phyloP scores from a whole-genome alignment of 106 monocot genomes.

The Dioscorea zingiberensis region DNA sequence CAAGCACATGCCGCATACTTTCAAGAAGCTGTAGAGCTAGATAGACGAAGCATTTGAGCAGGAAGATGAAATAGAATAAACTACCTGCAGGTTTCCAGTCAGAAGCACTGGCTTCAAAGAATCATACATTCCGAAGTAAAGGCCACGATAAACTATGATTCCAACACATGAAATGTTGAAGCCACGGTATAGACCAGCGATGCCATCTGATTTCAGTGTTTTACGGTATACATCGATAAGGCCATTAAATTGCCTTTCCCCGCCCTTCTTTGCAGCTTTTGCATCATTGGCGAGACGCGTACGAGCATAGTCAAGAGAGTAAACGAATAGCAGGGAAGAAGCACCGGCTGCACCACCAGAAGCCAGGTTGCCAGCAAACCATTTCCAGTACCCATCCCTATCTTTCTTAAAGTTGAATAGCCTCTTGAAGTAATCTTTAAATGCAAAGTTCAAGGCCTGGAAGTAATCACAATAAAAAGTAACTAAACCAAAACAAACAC shows the following conservation, averaged over 20 bases:
- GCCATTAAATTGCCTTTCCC: constrained; percentile 32
- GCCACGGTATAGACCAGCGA: constrained; percentile 24
- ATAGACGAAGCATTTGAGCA: no score
- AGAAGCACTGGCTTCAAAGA: constrained; percentile 29
- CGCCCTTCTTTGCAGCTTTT: constrained; percentile 27
- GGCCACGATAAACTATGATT: constrained; percentile 22
- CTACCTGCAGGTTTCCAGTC: constrained; percentile 22
- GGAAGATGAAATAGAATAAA: neutral
- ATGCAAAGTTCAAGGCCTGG: constrained; percentile 29
- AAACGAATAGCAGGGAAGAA: constrained; percentile 21
- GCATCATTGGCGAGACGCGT: constrained; percentile 26
- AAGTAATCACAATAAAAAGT: neutral
- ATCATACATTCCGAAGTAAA: constrained; percentile 30
- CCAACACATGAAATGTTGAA: constrained; percentile 27
- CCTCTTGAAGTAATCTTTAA: constrained; percentile 32
- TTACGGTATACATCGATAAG: constrained; percentile 28
- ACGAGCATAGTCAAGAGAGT: constrained; percentile 26
- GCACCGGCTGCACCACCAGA: constrained; percentile 29
- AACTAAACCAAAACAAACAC: no score
- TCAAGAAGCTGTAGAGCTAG: no score
- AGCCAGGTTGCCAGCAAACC: constrained; percentile 30
- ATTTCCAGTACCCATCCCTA: constrained; percentile 25
- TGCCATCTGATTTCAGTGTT: constrained; percentile 19
- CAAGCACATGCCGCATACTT: no score
- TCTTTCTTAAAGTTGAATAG: constrained; percentile 31